These are phyloP conservation scores for Arthrobotrys pseudoclavata DNA, from an alignment of 2,329 filamentous ascomycete genomes.

Conservation along the genomic window DNA sequence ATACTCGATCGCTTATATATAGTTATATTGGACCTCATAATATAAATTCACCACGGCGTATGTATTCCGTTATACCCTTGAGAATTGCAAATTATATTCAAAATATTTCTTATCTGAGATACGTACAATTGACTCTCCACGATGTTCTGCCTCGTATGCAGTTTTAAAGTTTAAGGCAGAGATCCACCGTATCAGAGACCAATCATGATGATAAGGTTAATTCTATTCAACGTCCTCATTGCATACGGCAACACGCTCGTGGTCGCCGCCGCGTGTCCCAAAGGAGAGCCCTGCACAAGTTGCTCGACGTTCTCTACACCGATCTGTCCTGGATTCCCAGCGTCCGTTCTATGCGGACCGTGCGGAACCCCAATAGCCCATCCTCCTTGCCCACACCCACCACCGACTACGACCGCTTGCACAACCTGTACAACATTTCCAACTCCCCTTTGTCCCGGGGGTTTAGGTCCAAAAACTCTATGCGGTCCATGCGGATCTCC, in stretches of 20 bases:
- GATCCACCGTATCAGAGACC: neutral
- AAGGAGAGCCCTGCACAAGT: conserved; percentile 24
- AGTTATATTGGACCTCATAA: too few relatives aligned
- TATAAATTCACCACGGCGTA: neutral
- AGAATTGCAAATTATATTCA: too few relatives aligned
- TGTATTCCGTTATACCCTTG: neutral
- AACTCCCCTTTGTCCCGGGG: conserved; percentile 29
- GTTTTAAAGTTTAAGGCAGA: neutral
- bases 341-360: conserved; percentile 42
- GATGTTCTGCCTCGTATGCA: too few relatives aligned
- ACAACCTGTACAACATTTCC: conserved; percentile 18
- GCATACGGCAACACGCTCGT: conserved; percentile 25
- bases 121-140: too few relatives aligned
- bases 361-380: conserved; percentile 36
- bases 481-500: conserved; percentile 33
- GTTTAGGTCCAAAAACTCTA: conserved; percentile 7
- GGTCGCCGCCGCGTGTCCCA: conserved; percentile 24
- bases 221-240: conserved; percentile 6
- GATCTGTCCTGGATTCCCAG: conserved; percentile 46
- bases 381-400: conserved; percentile 30
- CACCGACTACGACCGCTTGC: conserved; percentile 35
- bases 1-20: too few relatives aligned
- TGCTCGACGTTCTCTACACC: conserved; percentile 43
- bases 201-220: conserved; percentile 1
- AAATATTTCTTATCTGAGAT: too few relatives aligned